phyloP scores from a whole-genome alignment of 345 rosid species.

The Aquilaria malaccensis region DNA sequence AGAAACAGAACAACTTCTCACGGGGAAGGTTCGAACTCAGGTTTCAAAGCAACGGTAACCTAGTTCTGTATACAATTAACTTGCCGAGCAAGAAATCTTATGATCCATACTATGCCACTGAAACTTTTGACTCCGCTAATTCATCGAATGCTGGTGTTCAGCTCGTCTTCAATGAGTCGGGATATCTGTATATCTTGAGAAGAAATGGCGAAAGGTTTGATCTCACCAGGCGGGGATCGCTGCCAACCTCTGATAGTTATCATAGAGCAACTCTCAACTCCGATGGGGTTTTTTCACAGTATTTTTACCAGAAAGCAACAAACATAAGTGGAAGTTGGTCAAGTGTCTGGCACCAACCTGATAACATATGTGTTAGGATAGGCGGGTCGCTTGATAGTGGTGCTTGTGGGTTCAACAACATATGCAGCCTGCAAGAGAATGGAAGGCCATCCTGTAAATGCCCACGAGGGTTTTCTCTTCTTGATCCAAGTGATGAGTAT shows the following conservation, averaged over 20 bases:
- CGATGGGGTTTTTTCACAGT: conserved; percentile 27
- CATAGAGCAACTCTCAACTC: conserved; percentile 24
- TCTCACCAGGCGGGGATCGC: neutral
- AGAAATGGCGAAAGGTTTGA: neutral
- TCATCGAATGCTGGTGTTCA: conserved; percentile 1
- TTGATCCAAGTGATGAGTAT: conserved; percentile 22
- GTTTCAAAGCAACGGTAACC: conserved; percentile 1
- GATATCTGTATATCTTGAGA: conserved; percentile 10
- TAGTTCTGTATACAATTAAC: conserved; percentile 12
- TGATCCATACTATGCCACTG: neutral
- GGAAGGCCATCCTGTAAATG: conserved; percentile 25
- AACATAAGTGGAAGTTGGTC: conserved; percentile 9
- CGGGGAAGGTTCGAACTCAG: conserved; percentile 20
- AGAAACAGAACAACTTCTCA: conserved; percentile 12
- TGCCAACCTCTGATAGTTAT: conserved; percentile 5
- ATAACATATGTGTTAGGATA: conserved; percentile 15
- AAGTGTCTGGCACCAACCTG: conserved; percentile 8
- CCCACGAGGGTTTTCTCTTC: conserved; percentile 19
- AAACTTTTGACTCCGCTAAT: neutral
- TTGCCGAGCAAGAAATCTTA: conserved; percentile 6
- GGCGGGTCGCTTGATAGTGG: conserved; percentile 11
- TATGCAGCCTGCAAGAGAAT: conserved; percentile 14
- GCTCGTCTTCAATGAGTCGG: conserved; percentile 9
- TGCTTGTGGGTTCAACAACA: conserved; percentile 26
- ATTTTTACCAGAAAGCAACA: conserved; percentile 16